Percentiles rank a stretch among this genome's conserved stretches.
These are phyloP conservation scores for Klebsormidium nitens DNA, from an alignment of 139 green algal genomes.

Conservation along the genomic window DNA sequence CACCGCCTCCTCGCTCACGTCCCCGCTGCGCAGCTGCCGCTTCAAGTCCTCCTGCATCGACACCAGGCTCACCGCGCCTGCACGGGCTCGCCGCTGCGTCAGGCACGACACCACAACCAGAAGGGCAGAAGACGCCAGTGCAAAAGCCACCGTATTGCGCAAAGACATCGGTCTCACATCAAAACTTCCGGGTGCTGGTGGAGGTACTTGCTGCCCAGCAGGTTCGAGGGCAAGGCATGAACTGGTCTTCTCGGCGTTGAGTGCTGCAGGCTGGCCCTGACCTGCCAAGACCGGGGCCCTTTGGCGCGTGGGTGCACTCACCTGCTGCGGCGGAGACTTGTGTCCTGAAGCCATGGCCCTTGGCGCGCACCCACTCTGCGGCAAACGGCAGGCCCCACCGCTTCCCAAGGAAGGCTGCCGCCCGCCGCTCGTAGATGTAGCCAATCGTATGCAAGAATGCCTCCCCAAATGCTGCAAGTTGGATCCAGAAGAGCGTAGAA, in stretches of 20 bases:
- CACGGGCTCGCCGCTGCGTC: not conserved
- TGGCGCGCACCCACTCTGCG: constrained; percentile 31
- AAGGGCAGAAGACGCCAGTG: not conserved
- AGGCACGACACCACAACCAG: not conserved
- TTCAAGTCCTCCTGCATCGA: constrained; percentile 16
- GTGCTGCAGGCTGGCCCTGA: not conserved
- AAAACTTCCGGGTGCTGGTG: not conserved
- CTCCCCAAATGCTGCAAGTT: constrained; percentile 67
- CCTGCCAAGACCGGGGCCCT: not conserved
- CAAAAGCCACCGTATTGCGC: not conserved
- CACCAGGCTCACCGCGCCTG: constrained; percentile 23
- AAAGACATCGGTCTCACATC: not conserved
- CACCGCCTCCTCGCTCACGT: constrained; percentile 12
- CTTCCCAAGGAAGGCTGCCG: constrained; percentile 58
- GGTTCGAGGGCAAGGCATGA: not conserved
- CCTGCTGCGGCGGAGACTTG: constrained; percentile 15
- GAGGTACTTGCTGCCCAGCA: not conserved
- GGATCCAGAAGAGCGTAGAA: too few relatives aligned
- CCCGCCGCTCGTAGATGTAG: constrained; percentile 71
- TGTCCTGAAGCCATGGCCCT: constrained; percentile 19
- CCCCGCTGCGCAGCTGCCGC: constrained; percentile 13
- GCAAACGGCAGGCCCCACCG: constrained; percentile 44
- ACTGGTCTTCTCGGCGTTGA: not conserved
- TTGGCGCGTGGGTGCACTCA: not conserved
- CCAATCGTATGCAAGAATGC: constrained; percentile 77